These are phyloP conservation scores for Taxawa tesnikishii DNA, from an alignment of 2,329 filamentous ascomycete species.

Conservation along the genomic window DNA sequence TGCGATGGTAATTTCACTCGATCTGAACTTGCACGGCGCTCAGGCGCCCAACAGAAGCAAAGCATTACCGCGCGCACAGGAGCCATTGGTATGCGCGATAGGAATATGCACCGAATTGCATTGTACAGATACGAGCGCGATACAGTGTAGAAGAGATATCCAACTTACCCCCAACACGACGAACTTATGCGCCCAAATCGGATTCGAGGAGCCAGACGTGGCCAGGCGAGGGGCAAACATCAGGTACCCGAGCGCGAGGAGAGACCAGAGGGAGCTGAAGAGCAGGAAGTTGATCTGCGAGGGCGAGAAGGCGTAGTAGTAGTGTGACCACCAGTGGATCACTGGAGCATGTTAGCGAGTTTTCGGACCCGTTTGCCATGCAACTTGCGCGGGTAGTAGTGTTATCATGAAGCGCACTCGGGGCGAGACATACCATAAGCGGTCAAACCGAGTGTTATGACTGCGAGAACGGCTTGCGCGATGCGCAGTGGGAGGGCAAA, in stretches of 20 bases:
- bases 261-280: conserved; percentile 66
- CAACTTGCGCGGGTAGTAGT: conserved; percentile 1
- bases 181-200: conserved; percentile 46
- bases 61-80: no score
- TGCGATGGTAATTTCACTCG: no score
- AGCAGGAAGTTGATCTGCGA: conserved; percentile 62
- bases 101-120: no score
- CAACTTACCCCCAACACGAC: conserved; percentile 52
- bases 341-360: conserved; percentile 31
- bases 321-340: conserved; percentile 38
- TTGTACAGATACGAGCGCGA: no score
- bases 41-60: no score
- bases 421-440: conserved; percentile 53
- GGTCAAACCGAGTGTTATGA: conserved; percentile 64
- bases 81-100: no score
- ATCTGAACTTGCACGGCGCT: no score
- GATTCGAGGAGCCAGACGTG: no score
- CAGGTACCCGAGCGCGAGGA: conserved; percentile 58
- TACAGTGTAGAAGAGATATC: no score
- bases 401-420: no score
- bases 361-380: conserved; percentile 3
- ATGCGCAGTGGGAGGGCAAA: conserved; percentile 53
- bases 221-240: conserved; percentile 44
- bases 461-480: conserved; percentile 53
- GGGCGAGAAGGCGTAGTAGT: conserved; percentile 42